phyloP scores from a whole-genome alignment of 306 rosid species.

The Casuarina glauca region DNA sequence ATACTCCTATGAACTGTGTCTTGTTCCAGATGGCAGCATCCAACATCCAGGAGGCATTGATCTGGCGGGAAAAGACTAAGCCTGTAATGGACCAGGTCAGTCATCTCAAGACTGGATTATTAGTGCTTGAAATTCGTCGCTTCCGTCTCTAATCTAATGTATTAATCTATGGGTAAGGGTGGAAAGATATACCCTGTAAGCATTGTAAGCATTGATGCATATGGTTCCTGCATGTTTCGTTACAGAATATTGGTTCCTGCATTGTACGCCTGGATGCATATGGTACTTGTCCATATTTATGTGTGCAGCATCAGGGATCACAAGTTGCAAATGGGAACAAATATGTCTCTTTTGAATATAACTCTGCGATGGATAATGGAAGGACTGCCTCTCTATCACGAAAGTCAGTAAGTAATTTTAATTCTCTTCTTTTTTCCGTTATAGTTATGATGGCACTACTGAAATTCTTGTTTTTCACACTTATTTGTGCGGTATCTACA shows the following conservation, averaged over 20 bases:
- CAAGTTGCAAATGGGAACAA: conserved; percentile 86
- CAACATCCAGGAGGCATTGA: conserved; percentile 95
- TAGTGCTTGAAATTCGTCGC: neutral
- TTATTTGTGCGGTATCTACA: neutral
- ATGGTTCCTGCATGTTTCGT: no score
- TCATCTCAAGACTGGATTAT: conserved; percentile 14
- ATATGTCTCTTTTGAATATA: conserved; percentile 90
- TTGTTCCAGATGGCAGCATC: conserved; percentile 92
- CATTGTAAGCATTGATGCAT: no score
- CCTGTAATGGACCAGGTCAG: conserved; percentile 90
- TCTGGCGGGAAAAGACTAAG: conserved; percentile 92
- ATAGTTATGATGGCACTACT: neutral
- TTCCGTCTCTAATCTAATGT: neutral
- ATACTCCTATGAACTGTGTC: neutral
- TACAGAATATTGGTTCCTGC: neutral
- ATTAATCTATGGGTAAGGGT: neutral
- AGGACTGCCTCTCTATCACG: conserved; percentile 91
- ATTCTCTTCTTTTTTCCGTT: neutral
- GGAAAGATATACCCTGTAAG: neutral
- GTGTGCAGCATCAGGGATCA: conserved; percentile 93
- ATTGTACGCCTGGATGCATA: conserved; percentile 20
- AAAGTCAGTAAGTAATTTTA: conserved; percentile 80
- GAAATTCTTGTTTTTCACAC: no score
- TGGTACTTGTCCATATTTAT: conserved; percentile 26
- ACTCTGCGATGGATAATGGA: conserved; percentile 98